Base-by-base conservation (phyloP, 805 yeast species). In the Pachysolen tannophilus region DNA sequence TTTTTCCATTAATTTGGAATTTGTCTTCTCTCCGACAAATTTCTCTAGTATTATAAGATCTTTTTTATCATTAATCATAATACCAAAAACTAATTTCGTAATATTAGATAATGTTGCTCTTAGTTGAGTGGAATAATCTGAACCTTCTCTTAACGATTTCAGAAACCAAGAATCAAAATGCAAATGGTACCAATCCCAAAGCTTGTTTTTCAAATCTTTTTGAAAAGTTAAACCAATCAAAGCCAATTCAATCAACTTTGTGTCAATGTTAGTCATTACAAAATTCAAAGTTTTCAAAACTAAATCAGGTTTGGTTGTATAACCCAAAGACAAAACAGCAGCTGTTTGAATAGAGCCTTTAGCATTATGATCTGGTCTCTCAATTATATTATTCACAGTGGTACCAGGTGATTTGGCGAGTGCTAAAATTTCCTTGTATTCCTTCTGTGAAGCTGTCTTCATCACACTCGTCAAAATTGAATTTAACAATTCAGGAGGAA, bases 391-490 rank as follows among this genome's bases (percentile, higher is more conserved):
- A 8, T 55, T 56, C 8, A 59, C 58, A 5, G 74, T 65, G 3
- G 63, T 63, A 29, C 66, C 61, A 6, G 78, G 62, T 38, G 65
- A 65, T 42, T 74, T 75, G 9, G 67, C 70, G 14, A 78, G 50
- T 21, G 72, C 73, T 23, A 69, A 54, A 5, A 78, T 55, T 44
- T 71, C 77, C 52, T 80, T 80, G 66, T 78, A 80, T 25, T 74
- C 77, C 43, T 72, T 69, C 33, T 56, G 53, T 25, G 58, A 56
- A 20, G 55, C 50, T 23, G 75, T 56, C 3, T 63, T 53, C 8
- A 67, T 53, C 3, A 32, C 18, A 7, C 34, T 34, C 9, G 65
- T 58, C 33, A 78, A 55, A 5, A 66, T 56, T 19, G 72, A 58
- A 7, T 63, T 55, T 13, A 74, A 48, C 14, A 80, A 43, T 41